phyloP scores from a whole-genome alignment of 306 rosid genomes.

The Arachis stenosperma region DNA sequence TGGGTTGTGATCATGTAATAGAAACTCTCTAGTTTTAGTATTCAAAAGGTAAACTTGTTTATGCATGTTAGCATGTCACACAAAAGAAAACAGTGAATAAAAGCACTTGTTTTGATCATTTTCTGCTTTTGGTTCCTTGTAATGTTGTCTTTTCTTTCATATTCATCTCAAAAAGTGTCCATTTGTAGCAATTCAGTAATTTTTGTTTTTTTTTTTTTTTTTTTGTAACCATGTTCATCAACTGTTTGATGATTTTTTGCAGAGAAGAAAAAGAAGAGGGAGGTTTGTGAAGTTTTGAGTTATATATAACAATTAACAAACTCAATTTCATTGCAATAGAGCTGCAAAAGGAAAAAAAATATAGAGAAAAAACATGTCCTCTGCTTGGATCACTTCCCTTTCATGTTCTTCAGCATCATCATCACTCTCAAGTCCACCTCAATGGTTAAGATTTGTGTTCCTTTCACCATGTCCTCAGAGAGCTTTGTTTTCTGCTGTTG shows the following conservation, averaged over 20 bases:
- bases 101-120: neutral
- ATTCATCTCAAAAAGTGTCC: neutral
- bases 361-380: slow-evolving; percentile 45
- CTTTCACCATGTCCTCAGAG: slow-evolving; percentile 93
- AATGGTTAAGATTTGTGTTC: slow-evolving; percentile 71
- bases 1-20: neutral
- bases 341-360: neutral
- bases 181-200: neutral
- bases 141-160: neutral
- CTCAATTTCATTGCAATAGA: neutral
- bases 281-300: slow-evolving; percentile 8
- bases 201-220: neutral
- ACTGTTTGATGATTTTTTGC: neutral
- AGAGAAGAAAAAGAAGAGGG: neutral
- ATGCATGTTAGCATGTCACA: too few relatives aligned
- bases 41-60: neutral
- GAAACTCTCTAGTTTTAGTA: neutral
- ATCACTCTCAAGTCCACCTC: slow-evolving; percentile 39
- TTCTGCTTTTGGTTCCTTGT: neutral
- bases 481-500: slow-evolving; percentile 60
- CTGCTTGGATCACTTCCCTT: slow-evolving; percentile 58
- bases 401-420: slow-evolving; percentile 61
- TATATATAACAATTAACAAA: neutral
- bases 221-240: neutral
- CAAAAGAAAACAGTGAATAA: neutral